phyloP scores from a whole-genome alignment of 2,329 filamentous ascomycete species.

The Emydomyces testavorans region DNA sequence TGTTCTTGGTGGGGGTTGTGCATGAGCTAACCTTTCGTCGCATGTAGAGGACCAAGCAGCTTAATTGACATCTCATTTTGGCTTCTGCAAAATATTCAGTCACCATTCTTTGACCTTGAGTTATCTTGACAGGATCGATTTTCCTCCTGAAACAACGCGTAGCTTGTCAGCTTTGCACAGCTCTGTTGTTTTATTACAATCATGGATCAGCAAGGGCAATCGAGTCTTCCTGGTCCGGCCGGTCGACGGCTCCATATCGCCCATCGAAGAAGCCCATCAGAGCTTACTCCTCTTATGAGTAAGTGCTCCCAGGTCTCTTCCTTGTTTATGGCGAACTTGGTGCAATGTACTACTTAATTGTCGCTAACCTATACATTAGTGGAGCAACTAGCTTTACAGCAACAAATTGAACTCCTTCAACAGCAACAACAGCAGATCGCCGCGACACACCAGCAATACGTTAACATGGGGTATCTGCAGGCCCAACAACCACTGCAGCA shows the following conservation, averaged over 20 bases:
- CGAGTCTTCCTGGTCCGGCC: conserved; percentile 49
- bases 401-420: conserved; percentile 88
- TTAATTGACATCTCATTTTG: background rate
- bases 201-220: conserved; percentile 51
- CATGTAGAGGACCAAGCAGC: conserved; percentile 3
- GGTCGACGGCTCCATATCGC: conserved; percentile 86
- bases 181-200: background rate
- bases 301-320: conserved; percentile 44
- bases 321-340: background rate
- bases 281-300: conserved; percentile 90
- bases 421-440: conserved; percentile 97
- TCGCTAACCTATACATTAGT: conserved; percentile 42
- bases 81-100: background rate
- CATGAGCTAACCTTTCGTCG: conserved; percentile 6
- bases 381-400: conserved; percentile 88
- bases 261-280: conserved; percentile 82
- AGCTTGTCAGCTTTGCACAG: background rate
- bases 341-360: background rate
- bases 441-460: conserved; percentile 91
- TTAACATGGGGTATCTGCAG: conserved; percentile 68
- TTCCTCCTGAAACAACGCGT: background rate
- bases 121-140: conserved; percentile 9
- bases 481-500: conserved; percentile 68
- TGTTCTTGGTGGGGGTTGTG: background rate
- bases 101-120: conserved; percentile 3